Base-by-base conservation (phyloP, 495 filamentous ascomycete genomes). In the Penicillium nucicola region DNA sequence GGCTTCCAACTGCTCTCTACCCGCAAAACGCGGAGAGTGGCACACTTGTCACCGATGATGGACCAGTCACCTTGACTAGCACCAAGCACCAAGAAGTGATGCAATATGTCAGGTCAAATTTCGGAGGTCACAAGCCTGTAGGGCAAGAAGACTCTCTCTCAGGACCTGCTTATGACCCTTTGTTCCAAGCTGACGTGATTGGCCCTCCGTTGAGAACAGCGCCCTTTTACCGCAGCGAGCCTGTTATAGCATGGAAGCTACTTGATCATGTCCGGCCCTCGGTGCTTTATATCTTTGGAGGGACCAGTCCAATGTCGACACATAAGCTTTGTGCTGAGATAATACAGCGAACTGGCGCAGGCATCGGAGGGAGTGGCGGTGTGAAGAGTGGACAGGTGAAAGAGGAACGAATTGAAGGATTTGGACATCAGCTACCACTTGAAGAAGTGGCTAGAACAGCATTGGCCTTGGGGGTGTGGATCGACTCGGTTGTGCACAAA, bases 341-440 rank as follows among this genome's bases (percentile, higher is more conserved):
- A 31, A 17, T 61, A 15, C 52, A 65, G 36, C 50, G 47, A 23
- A 37, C 66, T 45, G 23, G 68, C 44, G 17, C 42, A 7, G 67
- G 68, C 0, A 49, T 71, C 9, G 65, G 65, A 8, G 67, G 68
- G 6, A 70, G 63, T 48, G 68, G 67, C 11, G 68, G 67, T 2
- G 66, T 37, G 42, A 52, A 25, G 68, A 72, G 28, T 32, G 81
- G 82, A 4, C 66, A 77, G 33, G 86, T 89, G 0, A 58, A 80
- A 45, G 76, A 82, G 2, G 70, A 79, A 4, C 52, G 90, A 9
- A 66, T 81, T 19, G 76, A 73, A 0, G 71, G 68, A 1, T 84
- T 86, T 4, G 37, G 37, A 9, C 89, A 93, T 63, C 61, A 89
- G 48, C 75, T 91, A 35, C 84, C 87, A 9, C 79, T 89, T 70